A percentile compares a stretch with the other conserved stretches of the same genome.
These are phyloP conservation scores for Psidium friedrichsthalianum DNA, from an alignment of 345 rosid species.

Conservation along the genomic window DNA sequence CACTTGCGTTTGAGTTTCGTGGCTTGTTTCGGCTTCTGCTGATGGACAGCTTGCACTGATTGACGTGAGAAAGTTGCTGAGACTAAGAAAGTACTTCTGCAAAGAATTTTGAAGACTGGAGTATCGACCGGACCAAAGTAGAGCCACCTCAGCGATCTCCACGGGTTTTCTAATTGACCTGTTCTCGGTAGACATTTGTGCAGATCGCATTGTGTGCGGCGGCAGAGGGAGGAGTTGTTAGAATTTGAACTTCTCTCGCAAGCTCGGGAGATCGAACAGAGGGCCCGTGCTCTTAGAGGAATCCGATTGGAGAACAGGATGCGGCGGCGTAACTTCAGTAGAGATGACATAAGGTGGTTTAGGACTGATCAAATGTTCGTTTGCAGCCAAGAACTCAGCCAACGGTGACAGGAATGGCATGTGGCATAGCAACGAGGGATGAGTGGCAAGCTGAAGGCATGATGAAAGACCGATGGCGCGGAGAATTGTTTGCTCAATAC, in stretches of 20 bases:
- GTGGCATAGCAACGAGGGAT: constrained; percentile 56
- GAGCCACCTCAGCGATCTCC: constrained; percentile 89
- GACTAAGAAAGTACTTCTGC: constrained; percentile 18
- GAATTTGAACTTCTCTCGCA: constrained; percentile 81
- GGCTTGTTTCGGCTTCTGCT: constrained; percentile 91
- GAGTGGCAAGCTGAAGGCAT: constrained; percentile 62
- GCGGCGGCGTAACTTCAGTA: constrained; percentile 58
- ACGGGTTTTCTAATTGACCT: constrained; percentile 63
- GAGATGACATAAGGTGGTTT: constrained; percentile 54
- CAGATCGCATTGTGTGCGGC: constrained; percentile 82
- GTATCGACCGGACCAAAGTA: constrained; percentile 12
- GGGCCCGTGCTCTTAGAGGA: constrained; percentile 51
- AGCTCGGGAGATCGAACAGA: constrained; percentile 65
- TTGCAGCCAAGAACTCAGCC: constrained; percentile 70
- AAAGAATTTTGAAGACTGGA: constrained; percentile 24
- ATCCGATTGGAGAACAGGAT: constrained; percentile 70
- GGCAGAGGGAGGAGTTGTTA: constrained; percentile 81
- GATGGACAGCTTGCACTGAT: constrained; percentile 76
- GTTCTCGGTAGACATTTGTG: constrained; percentile 68
- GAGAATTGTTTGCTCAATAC: not conserved
- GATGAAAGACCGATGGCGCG: not conserved
- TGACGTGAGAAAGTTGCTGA: constrained; percentile 69
- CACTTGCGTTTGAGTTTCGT: constrained; percentile 88
- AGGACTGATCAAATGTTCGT: constrained; percentile 47
- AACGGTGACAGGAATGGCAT: constrained; percentile 38